Evolutionary conservation across 2,329 filamentous ascomycete species (phyloP).

Genomic region (Fusarium poae): DNA sequence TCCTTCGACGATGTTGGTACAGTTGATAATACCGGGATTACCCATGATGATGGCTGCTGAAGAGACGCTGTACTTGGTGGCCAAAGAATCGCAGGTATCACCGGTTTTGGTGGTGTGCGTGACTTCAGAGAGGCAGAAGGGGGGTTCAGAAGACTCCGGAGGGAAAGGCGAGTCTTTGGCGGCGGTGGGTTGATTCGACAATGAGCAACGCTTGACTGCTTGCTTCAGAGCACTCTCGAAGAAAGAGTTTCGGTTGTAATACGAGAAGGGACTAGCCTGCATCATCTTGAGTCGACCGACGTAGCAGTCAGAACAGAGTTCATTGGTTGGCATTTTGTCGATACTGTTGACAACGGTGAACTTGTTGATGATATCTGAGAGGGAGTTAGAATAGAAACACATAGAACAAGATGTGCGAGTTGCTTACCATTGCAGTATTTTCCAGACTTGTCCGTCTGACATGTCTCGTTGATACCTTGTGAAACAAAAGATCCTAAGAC

Average conservation of each 20-base stretch:
- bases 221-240: constrained; percentile 20
- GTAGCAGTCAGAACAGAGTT: constrained; percentile 31
- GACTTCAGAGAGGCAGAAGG: constrained; percentile 18
- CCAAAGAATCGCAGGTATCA: constrained; percentile 30
- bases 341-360: background rate
- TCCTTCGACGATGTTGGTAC: constrained; percentile 8
- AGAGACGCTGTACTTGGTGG: constrained; percentile 29
- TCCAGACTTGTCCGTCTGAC: constrained; percentile 19
- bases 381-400: background rate
- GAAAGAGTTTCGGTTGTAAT: constrained; percentile 16
- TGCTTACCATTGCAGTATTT: constrained; percentile 34
- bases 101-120: constrained; percentile 12
- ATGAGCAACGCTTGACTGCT: constrained; percentile 5
- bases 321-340: constrained; percentile 16
- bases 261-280: constrained; percentile 27
- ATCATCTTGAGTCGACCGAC: constrained; percentile 34
- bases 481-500: constrained; percentile 15
- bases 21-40: constrained; percentile 25
- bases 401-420: background rate
- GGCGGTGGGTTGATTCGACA: constrained; percentile 1
- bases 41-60: constrained; percentile 25
- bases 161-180: constrained; percentile 15
- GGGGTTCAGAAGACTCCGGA: background rate
- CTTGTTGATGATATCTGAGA: background rate
- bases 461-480: constrained; percentile 26